Percentiles rank a stretch among this genome's conserved stretches.
phyloP scores from a whole-genome alignment of 2,329 filamentous ascomycete species.

The Hypomyces rosellus region DNA sequence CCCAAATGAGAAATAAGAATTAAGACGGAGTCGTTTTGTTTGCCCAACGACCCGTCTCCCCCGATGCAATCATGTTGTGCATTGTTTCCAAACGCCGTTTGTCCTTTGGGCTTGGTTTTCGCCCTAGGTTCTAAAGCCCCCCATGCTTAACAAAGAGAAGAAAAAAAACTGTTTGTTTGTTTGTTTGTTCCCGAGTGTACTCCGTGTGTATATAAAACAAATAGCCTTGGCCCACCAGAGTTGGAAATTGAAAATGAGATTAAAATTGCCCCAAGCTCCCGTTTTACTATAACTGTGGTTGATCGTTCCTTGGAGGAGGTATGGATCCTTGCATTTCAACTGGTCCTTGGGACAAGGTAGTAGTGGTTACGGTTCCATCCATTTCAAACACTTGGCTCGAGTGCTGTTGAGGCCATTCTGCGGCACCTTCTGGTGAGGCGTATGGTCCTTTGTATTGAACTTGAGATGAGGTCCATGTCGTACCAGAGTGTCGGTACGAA shows the following conservation, averaged over 20 bases:
- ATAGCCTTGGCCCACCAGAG: no score
- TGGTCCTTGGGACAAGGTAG: not conserved
- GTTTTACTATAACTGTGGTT: not conserved
- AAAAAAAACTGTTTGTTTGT: no score
- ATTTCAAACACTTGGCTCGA: conserved; percentile 12
- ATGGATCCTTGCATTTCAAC: conserved; percentile 13
- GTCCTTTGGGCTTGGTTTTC: no score
- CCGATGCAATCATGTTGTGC: no score
- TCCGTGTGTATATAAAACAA: no score
- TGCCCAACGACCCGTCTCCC: no score
- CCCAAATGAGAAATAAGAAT: no score
- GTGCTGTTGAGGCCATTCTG: conserved; percentile 10
- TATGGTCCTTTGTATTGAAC: conserved; percentile 11
- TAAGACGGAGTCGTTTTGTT: no score
- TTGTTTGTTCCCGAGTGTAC: no score
- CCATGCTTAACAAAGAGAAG: no score
- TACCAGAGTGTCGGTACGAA: conserved; percentile 7
- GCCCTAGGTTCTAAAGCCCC: no score
- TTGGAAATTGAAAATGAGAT: not conserved
- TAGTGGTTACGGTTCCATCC: conserved; percentile 9
- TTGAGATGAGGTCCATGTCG: conserved; percentile 4
- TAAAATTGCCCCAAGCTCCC: not conserved
- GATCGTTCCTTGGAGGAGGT: not conserved
- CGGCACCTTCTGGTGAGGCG: conserved; percentile 9
- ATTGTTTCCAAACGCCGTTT: no score